These are phyloP conservation scores for Trametes coccinea DNA, from an alignment of 768 basidiomycete species.

Conservation along the genomic window DNA sequence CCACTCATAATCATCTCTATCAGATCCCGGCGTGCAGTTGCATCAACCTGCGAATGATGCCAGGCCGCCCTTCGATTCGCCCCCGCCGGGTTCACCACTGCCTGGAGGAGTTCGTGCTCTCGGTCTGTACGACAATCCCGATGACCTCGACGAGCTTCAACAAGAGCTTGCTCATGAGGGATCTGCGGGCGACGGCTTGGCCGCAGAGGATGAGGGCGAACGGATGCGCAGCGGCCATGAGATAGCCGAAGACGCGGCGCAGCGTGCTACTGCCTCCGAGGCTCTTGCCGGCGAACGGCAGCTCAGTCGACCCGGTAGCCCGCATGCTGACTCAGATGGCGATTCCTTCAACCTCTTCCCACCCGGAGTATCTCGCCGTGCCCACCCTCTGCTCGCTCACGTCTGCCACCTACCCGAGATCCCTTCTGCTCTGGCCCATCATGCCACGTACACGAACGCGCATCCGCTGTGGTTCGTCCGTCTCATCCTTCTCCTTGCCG, in stretches of 20 bases:
- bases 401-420: background rate
- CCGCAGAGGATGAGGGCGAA: no score
- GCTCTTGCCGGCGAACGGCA: background rate
- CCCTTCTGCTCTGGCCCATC: background rate
- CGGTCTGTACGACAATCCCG: background rate
- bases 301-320: no score
- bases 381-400: background rate
- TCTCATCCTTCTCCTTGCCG: background rate
- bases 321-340: background rate
- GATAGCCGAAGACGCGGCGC: background rate
- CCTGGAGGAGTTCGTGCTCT: background rate
- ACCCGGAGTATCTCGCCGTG: background rate
- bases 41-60: background rate
- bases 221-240: background rate
- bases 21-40: background rate
- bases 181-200: no score
- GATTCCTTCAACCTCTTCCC: background rate
- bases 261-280: background rate
- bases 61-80: background rate
- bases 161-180: background rate
- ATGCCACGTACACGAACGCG: no score
- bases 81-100: no score
- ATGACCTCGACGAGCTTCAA: background rate
- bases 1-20: background rate
- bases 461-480: slow-evolving; percentile 3